Conservation (phyloP, 805 yeast genomes). For the Saturnispora diversa region DNA sequence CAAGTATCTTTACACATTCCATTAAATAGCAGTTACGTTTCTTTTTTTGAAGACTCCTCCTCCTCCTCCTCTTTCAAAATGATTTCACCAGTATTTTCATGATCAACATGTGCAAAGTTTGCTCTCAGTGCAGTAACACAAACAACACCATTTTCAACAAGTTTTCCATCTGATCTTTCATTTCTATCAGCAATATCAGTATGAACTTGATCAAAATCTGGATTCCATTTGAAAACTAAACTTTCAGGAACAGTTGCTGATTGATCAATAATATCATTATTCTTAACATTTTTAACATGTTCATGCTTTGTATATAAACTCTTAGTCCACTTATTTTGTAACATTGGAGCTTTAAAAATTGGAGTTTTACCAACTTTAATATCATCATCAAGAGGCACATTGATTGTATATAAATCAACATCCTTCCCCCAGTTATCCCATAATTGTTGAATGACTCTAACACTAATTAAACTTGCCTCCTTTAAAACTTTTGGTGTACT, state of each 20-base stretch:
- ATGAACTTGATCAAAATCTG: conserved; percentile 67
- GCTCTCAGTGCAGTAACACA: conserved; percentile 70
- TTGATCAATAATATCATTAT: conserved; percentile 41
- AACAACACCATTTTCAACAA: conserved; percentile 53
- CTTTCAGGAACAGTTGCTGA: conserved; percentile 29
- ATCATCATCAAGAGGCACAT: conserved; percentile 62
- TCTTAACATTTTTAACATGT: conserved; percentile 11
- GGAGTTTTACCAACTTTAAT: conserved; percentile 50
- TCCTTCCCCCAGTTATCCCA: conserved; percentile 47
- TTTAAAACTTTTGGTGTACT: conserved; percentile 44
- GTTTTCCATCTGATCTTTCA: conserved; percentile 60
- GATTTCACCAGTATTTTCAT: conserved; percentile 48
- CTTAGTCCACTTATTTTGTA: conserved; percentile 67
- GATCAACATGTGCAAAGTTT: conserved; percentile 48
- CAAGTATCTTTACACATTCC: too few species aligned
- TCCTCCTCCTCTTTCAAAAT: conserved; percentile 24
- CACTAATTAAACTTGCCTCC: conserved; percentile 62
- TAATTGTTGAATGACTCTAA: conserved; percentile 54
- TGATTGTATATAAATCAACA: conserved; percentile 73
- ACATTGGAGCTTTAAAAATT: conserved; percentile 66
- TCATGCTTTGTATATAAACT: conserved; percentile 20
- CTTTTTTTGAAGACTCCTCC: neutral
- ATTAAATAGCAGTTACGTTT: too few species aligned
- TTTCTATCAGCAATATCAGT: conserved; percentile 37
- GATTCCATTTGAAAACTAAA: conserved; percentile 69